phyloP scores from a whole-genome alignment of 495 filamentous ascomycete species.

The Lepraria neglecta region DNA sequence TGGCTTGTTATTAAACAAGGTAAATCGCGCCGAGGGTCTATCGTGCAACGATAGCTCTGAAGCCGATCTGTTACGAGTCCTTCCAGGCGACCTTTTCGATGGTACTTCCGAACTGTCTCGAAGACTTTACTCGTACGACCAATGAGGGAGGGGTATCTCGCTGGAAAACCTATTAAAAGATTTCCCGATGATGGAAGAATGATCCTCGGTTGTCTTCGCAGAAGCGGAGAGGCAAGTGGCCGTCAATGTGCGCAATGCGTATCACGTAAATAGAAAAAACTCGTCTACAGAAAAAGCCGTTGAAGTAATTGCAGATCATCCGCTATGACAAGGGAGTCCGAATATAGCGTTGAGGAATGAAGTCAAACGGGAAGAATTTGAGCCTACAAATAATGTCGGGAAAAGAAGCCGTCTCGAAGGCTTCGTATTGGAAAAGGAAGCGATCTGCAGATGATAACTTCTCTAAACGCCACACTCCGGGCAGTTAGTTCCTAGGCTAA shows the following conservation, averaged over 20 bases:
- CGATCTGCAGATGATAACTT: constrained; percentile 3
- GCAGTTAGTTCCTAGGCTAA: constrained; percentile 2
- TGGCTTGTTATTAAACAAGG: not conserved
- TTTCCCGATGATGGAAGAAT: not conserved
- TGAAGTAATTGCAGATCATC: not conserved
- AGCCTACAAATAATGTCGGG: not conserved
- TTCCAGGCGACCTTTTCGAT: not conserved
- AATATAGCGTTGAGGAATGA: not conserved
- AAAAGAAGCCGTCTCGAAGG: not conserved
- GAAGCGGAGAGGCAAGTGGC: no score
- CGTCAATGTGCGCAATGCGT: not conserved
- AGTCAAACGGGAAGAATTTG: not conserved
- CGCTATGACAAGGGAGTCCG: not conserved
- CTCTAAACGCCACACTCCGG: not conserved
- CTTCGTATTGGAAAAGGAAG: not conserved
- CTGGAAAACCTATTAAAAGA: not conserved
- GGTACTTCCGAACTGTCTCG: not conserved
- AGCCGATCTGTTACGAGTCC: not conserved
- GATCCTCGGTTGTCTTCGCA: not conserved
- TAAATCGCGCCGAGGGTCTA: not conserved
- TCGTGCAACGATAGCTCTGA: not conserved
- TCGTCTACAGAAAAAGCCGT: constrained; percentile 2
- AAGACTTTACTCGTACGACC: not conserved
- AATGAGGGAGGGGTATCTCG: not conserved
- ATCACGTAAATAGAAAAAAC: constrained; percentile 2